These are phyloP conservation scores for Aechmea fasciata DNA, from an alignment of 176 grass and related monocot species.

Conservation along the genomic window DNA sequence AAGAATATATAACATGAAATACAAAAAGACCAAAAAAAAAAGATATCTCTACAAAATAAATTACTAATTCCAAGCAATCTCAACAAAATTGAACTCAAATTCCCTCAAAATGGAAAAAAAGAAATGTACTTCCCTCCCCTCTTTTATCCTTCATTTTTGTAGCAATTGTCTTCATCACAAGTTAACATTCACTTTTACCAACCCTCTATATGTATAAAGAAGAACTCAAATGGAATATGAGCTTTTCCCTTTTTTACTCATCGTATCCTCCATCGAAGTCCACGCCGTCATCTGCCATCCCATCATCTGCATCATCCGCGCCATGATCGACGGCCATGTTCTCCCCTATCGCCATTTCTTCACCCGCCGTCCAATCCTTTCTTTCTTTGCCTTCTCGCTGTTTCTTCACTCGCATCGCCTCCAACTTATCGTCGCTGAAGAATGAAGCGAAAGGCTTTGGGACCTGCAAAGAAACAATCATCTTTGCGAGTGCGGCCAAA, in stretches of 20 bases:
- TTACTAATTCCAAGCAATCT: too few species aligned
- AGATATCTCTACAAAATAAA: too few species aligned
- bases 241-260: constrained; percentile 10
- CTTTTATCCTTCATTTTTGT: too few species aligned
- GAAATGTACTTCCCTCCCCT: too few species aligned
- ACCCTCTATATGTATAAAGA: too few species aligned
- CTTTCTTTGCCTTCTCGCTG: constrained; percentile 6
- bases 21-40: too few species aligned
- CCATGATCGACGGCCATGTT: constrained; percentile 34
- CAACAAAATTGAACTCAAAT: too few species aligned
- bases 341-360: constrained; percentile 25
- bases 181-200: too few species aligned
- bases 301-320: constrained; percentile 38
- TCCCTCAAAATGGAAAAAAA: too few species aligned
- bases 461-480: constrained; percentile 34
- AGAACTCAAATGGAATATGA: too few species aligned
- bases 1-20: too few species aligned
- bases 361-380: constrained; percentile 18
- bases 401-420: constrained; percentile 41
- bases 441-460: constrained; percentile 57
- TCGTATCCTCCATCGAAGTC: constrained; percentile 49
- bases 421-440: constrained; percentile 52
- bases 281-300: constrained; percentile 33
- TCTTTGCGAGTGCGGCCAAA: constrained; percentile 1
- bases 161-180: too few species aligned